These are phyloP conservation scores for Trichosporon ovoides DNA, from an alignment of 1,284 basidiomycete species.

Conservation along the genomic window DNA sequence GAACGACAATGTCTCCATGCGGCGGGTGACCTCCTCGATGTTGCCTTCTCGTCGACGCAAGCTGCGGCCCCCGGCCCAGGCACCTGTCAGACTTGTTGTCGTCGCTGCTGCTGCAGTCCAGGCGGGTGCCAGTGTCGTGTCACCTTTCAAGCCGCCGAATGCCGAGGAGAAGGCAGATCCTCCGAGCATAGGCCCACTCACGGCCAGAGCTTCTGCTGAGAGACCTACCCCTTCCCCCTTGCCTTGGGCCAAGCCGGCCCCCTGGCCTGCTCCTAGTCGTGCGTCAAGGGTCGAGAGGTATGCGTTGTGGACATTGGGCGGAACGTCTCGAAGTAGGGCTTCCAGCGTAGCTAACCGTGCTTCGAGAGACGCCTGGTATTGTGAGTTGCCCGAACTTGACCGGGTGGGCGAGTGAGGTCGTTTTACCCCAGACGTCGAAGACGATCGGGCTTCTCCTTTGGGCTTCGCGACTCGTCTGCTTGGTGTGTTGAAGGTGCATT, in stretches of 20 bases:
- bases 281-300: conserved; percentile 46
- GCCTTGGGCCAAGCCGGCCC: conserved; percentile 39
- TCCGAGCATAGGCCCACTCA: conserved; percentile 4
- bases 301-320: conserved; percentile 48
- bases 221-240: conserved; percentile 38
- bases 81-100: conserved; percentile 3
- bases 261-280: conserved; percentile 38
- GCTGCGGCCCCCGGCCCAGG: conserved; percentile 17
- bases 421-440: conserved; percentile 24
- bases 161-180: conserved; percentile 1
- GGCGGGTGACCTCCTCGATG: conserved; percentile 37
- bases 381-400: conserved; percentile 5
- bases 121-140: conserved; percentile 6
- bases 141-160: conserved; percentile 13
- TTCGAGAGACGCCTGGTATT: conserved; percentile 42
- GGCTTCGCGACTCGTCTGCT: conserved; percentile 43
- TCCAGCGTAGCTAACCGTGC: conserved; percentile 46
- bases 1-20: conserved; percentile 46
- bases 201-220: conserved; percentile 36
- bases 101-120: not conserved
- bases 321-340: conserved; percentile 45
- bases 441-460: conserved; percentile 22
- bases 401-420: conserved; percentile 30
- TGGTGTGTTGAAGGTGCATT: conserved; percentile 50
- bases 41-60: conserved; percentile 23